Evolutionary conservation across 2,329 filamentous ascomycete genomes (phyloP), one percentile per base, ranked within the genome.

Genomic region (Dothideomycetes sp.): DNA sequence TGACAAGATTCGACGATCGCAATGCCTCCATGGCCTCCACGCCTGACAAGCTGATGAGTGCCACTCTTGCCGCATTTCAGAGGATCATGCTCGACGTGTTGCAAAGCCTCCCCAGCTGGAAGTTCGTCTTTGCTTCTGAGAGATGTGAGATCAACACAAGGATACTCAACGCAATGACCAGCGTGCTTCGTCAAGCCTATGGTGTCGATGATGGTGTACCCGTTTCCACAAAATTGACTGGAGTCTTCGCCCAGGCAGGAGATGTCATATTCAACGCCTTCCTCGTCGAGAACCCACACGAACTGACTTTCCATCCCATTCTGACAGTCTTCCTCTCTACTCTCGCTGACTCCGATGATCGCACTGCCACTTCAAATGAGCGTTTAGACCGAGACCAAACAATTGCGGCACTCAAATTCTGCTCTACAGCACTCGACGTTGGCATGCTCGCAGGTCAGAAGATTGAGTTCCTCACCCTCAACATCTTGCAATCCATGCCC

Each of bases 21-120:
- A 50, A 63, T 45, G 47, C 63, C 47, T 63, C 77, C 42, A 79
- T 79, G 62, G 73, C 83, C 29, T 81, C 81, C 4, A 79, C 85
- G 22, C 83, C 87, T 4, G 83, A 93, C 49, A 81, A 86, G 54
- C 73, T 83, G 30, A 73, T 94, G 49, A 73, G 77, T 33, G 77
- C 75, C 35, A 79, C 88, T 14, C 68, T 86, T 30, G 66, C 81
- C 34, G 78, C 80, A 3, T 82, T 89, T 51, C 79, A 81, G 5
- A 79, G 83, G 48, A 79, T 80, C 2, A 71, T 85, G 47, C 73
- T 93, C 17, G 87, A 94, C 53, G 75, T 93, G 5, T 81, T 93
- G 49, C 87, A 94, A 62, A 91, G 82, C 58, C 84, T 82, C 29
- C 75, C 78, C 19, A 86, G 79, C 4, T 98, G 89, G 91, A 81